Evolutionary conservation across 768 basidiomycete species (phyloP).

Genomic region (Cubamyces lactineus): DNA sequence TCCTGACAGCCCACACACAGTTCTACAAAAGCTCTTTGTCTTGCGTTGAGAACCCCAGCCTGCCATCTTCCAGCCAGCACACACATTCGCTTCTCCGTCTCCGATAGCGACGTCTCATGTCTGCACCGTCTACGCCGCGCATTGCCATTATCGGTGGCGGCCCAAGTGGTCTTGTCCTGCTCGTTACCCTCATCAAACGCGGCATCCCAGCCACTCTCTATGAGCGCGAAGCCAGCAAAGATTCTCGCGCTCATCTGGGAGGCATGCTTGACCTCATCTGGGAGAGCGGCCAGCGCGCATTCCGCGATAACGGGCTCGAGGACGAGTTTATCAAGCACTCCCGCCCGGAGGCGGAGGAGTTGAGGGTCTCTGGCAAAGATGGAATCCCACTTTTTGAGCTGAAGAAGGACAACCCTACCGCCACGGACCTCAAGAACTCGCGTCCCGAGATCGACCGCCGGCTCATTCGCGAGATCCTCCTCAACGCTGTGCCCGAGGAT

Average conservation of each 20-base stretch:
- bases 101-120: too few species aligned
- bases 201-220: slow-evolving; percentile 10
- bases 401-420: neutral
- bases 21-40: too few species aligned
- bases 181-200: slow-evolving; percentile 9
- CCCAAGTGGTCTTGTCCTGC: neutral
- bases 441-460: slow-evolving; percentile 19
- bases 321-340: slow-evolving; percentile 5
- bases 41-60: too few species aligned
- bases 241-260: slow-evolving; percentile 6
- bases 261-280: slow-evolving; percentile 15
- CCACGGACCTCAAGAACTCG: slow-evolving; percentile 1
- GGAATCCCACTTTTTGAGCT: slow-evolving; percentile 1
- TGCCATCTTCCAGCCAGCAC: too few species aligned
- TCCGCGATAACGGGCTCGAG: slow-evolving; percentile 15
- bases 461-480: slow-evolving; percentile 12
- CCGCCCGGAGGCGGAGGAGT: slow-evolving; percentile 13
- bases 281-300: slow-evolving; percentile 9
- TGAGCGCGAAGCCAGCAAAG: neutral
- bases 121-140: neutral
- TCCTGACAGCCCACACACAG: too few species aligned
- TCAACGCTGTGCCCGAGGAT: slow-evolving; percentile 30
- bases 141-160: slow-evolving; percentile 13
- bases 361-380: slow-evolving; percentile 7
- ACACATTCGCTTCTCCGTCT: too few species aligned